Conservation (phyloP, 2,329 filamentous ascomycete species). For the Proliferodiscus dingleyae region DNA sequence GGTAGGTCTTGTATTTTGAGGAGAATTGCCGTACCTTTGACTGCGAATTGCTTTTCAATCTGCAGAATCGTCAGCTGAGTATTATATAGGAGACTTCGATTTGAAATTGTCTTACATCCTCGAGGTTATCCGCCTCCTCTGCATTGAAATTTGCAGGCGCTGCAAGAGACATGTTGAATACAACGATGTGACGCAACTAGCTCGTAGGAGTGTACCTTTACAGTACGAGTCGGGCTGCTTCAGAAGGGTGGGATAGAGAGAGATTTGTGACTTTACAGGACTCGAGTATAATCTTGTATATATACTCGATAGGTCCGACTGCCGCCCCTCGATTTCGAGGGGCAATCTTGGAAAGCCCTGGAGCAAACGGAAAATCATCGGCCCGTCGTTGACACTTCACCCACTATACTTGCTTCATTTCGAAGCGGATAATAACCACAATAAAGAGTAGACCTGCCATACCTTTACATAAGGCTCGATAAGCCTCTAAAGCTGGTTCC, state of each 20-base stretch:
- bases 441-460: too few species aligned
- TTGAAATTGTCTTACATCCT: constrained; percentile 49
- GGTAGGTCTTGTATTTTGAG: constrained; percentile 10
- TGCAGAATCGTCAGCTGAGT: constrained; percentile 34
- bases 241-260: background rate
- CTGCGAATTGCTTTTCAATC: constrained; percentile 99
- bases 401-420: background rate
- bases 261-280: background rate
- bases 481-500: too few species aligned
- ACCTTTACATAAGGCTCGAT: too few species aligned
- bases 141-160: constrained; percentile 42
- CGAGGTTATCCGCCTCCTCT: constrained; percentile 64
- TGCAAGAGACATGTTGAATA: constrained; percentile 19
- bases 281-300: background rate
- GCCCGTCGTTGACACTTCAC: background rate
- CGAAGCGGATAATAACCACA: background rate
- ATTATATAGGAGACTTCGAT: constrained; percentile 6
- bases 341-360: background rate
- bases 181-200: too few species aligned
- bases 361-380: background rate
- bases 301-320: background rate
- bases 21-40: constrained; percentile 63
- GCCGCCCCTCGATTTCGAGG: background rate
- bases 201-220: too few species aligned
- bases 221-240: background rate